These are phyloP conservation scores for Gypsophila paniculata DNA, from an alignment of 179 eudicot genomes.

Conservation along the genomic window DNA sequence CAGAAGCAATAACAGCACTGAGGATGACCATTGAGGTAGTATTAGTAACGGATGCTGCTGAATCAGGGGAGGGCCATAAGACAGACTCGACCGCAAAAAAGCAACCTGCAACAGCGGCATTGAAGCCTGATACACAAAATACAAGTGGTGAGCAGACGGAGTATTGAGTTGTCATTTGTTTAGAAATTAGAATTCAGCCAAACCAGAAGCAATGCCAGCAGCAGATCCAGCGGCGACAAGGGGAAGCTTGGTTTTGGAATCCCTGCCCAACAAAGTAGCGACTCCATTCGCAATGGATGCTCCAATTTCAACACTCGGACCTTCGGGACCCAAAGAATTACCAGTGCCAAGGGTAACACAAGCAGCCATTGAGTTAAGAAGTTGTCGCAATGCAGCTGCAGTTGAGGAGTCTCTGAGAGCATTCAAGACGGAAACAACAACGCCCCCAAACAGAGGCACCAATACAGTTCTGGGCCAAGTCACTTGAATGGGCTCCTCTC, in stretches of 20 bases:
- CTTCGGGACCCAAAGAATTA: constrained; percentile 95
- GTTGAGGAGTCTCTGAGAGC: constrained; percentile 40
- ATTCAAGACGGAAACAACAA: constrained; percentile 65
- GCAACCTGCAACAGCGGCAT: constrained; percentile 96
- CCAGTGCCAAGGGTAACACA: constrained; percentile 92
- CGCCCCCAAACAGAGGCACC: constrained; percentile 79
- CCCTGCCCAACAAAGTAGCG: constrained; percentile 43
- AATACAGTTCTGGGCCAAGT: constrained; percentile 59
- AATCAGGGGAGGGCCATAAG: constrained; percentile 87
- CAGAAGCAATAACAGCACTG: constrained; percentile 93
- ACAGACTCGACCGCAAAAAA: constrained; percentile 96
- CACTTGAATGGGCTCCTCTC: constrained; percentile 59
- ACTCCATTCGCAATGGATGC: constrained; percentile 82
- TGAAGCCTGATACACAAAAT: constrained; percentile 55
- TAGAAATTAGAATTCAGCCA: constrained; percentile 19
- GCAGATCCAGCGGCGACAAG: constrained; percentile 96
- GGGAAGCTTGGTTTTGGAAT: constrained; percentile 51
- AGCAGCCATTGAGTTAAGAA: constrained; percentile 79
- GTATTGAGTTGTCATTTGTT: too few relatives aligned
- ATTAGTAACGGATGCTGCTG: constrained; percentile 73
- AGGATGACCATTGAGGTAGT: constrained; percentile 97
- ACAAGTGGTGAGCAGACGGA: too few relatives aligned
- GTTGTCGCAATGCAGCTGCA: constrained; percentile 45
- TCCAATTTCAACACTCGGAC: constrained; percentile 97
- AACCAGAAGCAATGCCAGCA: constrained; percentile 98